Conservation (phyloP, 495 filamentous ascomycete species). For the Aspergillus baeticus region DNA sequence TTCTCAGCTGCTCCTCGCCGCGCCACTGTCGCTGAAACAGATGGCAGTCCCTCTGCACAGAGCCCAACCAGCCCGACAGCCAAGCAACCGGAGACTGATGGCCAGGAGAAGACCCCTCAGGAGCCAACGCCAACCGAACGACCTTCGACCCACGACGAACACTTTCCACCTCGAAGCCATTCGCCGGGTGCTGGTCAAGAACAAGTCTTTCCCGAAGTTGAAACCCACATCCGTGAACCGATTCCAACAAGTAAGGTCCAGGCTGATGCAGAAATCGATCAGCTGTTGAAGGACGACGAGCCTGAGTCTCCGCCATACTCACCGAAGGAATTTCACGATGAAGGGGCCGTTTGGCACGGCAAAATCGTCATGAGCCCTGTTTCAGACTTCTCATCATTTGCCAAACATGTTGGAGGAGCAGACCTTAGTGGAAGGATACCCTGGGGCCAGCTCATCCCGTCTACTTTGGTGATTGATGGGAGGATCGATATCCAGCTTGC, state of each 20-base stretch:
- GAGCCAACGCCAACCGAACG: slow-evolving; percentile 38
- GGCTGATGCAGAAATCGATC: slow-evolving; percentile 88
- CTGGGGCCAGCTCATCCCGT: slow-evolving; percentile 70
- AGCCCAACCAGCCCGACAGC: slow-evolving; percentile 35
- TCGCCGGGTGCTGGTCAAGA: slow-evolving; percentile 42
- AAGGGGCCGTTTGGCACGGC: slow-evolving; percentile 75
- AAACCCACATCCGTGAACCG: slow-evolving; percentile 41
- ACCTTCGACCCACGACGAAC: slow-evolving; percentile 20
- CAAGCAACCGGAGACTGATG: slow-evolving; percentile 19
- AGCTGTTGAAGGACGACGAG: slow-evolving; percentile 81
- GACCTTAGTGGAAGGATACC: slow-evolving; percentile 58
- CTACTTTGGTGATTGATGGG: slow-evolving; percentile 71
- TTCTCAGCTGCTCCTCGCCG: slow-evolving; percentile 46
- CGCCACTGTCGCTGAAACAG: slow-evolving; percentile 30
- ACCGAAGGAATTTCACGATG: slow-evolving; percentile 67
- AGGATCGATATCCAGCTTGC: slow-evolving; percentile 78
- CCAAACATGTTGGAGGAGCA: slow-evolving; percentile 79
- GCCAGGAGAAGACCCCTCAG: slow-evolving; percentile 26
- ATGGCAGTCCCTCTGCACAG: slow-evolving; percentile 34
- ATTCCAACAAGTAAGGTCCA: slow-evolving; percentile 44
- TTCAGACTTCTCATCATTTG: slow-evolving; percentile 69
- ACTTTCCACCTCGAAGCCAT: slow-evolving; percentile 22
- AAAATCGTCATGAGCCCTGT: slow-evolving; percentile 73
- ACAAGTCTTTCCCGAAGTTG: slow-evolving; percentile 44
- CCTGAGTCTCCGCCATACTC: slow-evolving; percentile 84